phyloP scores from a whole-genome alignment of 148 eudicot species.

The Talinum fruticosum region DNA sequence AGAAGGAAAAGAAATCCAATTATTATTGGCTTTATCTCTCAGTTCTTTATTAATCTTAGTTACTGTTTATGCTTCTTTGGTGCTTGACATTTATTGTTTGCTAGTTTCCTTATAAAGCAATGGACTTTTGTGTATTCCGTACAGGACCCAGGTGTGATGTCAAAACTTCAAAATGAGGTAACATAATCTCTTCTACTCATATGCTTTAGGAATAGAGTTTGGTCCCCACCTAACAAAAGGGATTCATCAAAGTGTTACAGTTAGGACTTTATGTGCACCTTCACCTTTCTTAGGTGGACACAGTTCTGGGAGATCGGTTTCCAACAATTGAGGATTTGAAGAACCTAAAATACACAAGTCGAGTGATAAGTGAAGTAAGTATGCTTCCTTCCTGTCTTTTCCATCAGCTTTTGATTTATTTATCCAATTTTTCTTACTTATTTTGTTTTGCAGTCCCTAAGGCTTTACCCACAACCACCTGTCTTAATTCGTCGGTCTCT shows the following conservation, averaged over 20 bases:
- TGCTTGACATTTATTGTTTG: constrained; percentile 5
- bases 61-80: not conserved
- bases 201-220: not conserved
- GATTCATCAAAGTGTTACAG: not conserved
- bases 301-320: constrained; percentile 84
- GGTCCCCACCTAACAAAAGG: not conserved
- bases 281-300: constrained; percentile 59
- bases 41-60: not conserved
- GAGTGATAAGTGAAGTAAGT: constrained; percentile 95
- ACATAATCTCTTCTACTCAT: not conserved
- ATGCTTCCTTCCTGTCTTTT: not conserved
- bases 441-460: constrained; percentile 63
- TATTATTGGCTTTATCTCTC: not conserved
- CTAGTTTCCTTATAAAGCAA: not conserved
- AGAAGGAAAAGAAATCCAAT: not conserved
- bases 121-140: constrained; percentile 5
- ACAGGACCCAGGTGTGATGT: constrained; percentile 79
- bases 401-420: not conserved
- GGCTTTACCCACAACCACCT: constrained; percentile 98
- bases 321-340: constrained; percentile 95
- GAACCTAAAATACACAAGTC: constrained; percentile 84
- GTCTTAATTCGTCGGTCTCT: constrained; percentile 93
- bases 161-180: constrained; percentile 93
- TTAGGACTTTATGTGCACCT: not conserved
- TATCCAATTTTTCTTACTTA: not conserved